Evolutionary conservation across 805 yeast species (phyloP), one percentile per base, ranked within the genome.

Genomic region (Blastobotrys mokoenaii): DNA sequence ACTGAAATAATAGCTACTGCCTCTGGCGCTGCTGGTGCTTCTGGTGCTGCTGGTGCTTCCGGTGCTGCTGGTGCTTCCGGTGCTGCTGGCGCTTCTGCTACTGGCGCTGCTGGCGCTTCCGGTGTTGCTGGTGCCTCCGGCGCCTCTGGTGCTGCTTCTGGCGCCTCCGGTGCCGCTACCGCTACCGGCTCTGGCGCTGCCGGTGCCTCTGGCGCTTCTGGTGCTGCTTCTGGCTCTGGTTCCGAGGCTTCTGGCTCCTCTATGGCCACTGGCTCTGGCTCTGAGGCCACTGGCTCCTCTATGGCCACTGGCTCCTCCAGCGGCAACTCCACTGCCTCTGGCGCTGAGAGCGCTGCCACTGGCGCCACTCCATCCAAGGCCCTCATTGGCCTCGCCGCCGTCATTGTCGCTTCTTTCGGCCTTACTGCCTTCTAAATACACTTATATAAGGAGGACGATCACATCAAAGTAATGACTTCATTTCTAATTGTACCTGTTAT

Each of bases 161-260:
- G 57, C 44, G 48, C 57, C 43, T 59, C 66, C 43, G 65, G 65
- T 50, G 54, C 64, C 58, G 66, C 67, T 51, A 40, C 62, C 46
- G 59, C 66, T 15, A 30, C 42, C 18, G 33, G 17, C 38, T 35
- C 47, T 9, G 46, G 47, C 40, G 16, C 43, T n/a, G 38, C 40
- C 12, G 43, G 40, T 15, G 43, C 44, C 37, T 25, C 48, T 22
- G 38, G 38, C 12, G 42, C 22, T 18, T 25, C 48, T 22, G 38
- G 38, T n/a, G 42, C 22, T 18, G 31, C 42, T 12, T 30, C 44
- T 18, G 22, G 35, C 16, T 29, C 45, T 20, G 41, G 31, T n/a
- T n/a, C 40, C 35, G 32, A 16, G 14, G 16, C 48, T 12, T 38
- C 38, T n/a, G 34, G 34, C 29, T 14, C 41, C 14, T 14, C 45